Base-by-base conservation (phyloP, 208 protist genomes). In the Trypanosomatidae sp. region DNA sequence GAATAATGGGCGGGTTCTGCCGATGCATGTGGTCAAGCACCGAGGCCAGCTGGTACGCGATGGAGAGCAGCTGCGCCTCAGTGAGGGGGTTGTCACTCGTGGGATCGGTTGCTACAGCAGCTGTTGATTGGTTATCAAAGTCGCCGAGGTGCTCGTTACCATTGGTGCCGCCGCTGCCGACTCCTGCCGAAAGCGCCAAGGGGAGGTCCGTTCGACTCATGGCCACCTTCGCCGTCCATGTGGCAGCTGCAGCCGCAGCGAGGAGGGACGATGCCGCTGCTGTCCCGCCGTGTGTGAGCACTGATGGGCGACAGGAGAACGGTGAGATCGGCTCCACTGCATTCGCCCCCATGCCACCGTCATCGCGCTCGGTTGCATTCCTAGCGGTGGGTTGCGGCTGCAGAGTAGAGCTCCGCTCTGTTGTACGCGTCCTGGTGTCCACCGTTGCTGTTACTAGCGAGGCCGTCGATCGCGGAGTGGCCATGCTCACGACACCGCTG, bases 1-100 rank as follows among this genome's bases (percentile, higher is more conserved):
- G 98, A 68, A 99, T 98, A 69, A 99, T 95, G 46, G 96, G 90
- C n/a, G 98, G 87, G 72, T 87, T 94, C 62, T 94, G 90, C 19
- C 86, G 82, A 79, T 97, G 92, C 62, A 97, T 82, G 75, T 91
- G 76, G n/a, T 74, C 62, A 7, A 97, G 77, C 22, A 92, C 89
- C 7, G 78, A 87, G 70, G 86, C 77, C 6, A 95, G 74, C 74
- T 97, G 92, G 65, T 87, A 92, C 7, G 89, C 90, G 66, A 97
- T 94, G 6, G 86, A 95, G 3, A 92, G 73, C 39, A 96, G 69
- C 73, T 94, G 90, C 30, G 77, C 53, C 77, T 96, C 90, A 9
- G 82, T 90, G 17, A 96, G 71, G 5, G 86, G 79, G 50, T 93
- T 90, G 55, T 73, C 25, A 3, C 65, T 62, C 0, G 73, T 78